Percentiles rank a stretch among this genome's conserved stretches.
phyloP scores from a whole-genome alignment of 495 filamentous ascomycete genomes.

The Bacidia rubella region DNA sequence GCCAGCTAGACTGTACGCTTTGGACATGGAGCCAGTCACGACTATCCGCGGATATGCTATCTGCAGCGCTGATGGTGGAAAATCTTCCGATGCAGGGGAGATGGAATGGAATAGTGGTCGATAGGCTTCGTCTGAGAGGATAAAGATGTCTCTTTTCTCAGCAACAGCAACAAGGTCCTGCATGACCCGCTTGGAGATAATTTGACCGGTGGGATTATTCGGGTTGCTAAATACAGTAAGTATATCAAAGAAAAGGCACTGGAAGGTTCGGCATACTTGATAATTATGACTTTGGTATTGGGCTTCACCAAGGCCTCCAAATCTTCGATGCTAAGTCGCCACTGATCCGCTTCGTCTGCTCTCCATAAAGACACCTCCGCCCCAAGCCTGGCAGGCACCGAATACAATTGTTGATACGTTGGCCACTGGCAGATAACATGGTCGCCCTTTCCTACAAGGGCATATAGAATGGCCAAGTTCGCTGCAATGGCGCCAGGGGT shows the following conservation, averaged over 20 bases:
- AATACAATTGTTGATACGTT: constrained; percentile 81
- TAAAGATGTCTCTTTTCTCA: constrained; percentile 42
- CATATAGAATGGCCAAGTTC: constrained; percentile 67
- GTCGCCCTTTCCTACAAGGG: constrained; percentile 62
- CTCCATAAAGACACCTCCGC: constrained; percentile 75
- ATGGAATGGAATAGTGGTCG: constrained; percentile 77
- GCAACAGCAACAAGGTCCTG: constrained; percentile 52
- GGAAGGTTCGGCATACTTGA: constrained; percentile 48
- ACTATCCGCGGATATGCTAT: constrained; percentile 58
- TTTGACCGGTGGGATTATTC: constrained; percentile 75
- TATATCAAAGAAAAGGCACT: neutral
- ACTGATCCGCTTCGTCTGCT: constrained; percentile 49
- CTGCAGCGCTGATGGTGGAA: constrained; percentile 57
- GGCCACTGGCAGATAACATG: constrained; percentile 86
- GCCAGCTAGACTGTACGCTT: constrained; percentile 75
- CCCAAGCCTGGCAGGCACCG: constrained; percentile 60
- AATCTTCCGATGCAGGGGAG: constrained; percentile 37
- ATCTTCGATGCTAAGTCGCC: constrained; percentile 53
- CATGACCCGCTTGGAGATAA: constrained; percentile 48
- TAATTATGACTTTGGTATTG: constrained; percentile 63
- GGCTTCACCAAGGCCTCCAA: constrained; percentile 51
- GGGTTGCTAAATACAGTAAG: constrained; percentile 43
- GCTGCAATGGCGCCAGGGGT: constrained; percentile 74
- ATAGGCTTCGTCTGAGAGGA: constrained; percentile 78
- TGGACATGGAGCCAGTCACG: constrained; percentile 70